Conservation (phyloP, 805 yeast genomes). For the Candida methanosorbosa region DNA sequence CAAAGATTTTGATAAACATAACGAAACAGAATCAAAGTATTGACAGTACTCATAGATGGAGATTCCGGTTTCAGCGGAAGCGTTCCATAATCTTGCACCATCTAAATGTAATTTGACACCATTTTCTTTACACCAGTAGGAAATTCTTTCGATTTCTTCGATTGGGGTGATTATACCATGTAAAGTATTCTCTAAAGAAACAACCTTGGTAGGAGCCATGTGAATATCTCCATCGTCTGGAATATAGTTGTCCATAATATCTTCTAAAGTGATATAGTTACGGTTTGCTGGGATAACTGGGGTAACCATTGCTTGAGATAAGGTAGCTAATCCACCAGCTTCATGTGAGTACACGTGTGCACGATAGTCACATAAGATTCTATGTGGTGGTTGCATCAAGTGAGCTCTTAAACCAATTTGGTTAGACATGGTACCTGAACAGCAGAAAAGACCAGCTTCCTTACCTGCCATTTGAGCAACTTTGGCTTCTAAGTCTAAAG, state of each 20-base stretch:
- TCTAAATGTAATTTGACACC: slow-evolving; percentile 68
- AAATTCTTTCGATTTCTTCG: slow-evolving; percentile 63
- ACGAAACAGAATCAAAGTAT: slow-evolving; percentile 74
- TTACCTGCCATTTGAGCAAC: slow-evolving; percentile 67
- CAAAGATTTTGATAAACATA: slow-evolving; percentile 78
- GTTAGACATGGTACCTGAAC: slow-evolving; percentile 82
- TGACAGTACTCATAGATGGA: slow-evolving; percentile 62
- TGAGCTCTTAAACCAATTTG: slow-evolving; percentile 75
- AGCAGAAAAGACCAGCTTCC: slow-evolving; percentile 72
- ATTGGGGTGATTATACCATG: slow-evolving; percentile 74
- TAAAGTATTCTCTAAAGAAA: slow-evolving; percentile 78
- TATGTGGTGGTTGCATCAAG: slow-evolving; percentile 70
- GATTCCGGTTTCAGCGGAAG: slow-evolving; percentile 62
- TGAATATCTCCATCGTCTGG: slow-evolving; percentile 82
- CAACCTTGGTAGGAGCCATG: slow-evolving; percentile 74
- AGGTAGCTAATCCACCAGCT: slow-evolving; percentile 81
- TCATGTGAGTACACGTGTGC: slow-evolving; percentile 77
- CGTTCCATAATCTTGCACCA: slow-evolving; percentile 89
- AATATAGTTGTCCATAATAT: slow-evolving; percentile 46
- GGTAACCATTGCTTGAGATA: slow-evolving; percentile 83
- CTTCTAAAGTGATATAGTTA: slow-evolving; percentile 66
- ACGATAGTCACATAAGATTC: slow-evolving; percentile 72
- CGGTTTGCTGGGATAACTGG: slow-evolving; percentile 77
- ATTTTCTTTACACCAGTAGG: slow-evolving; percentile 55
- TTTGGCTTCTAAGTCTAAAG: slow-evolving; percentile 52